Conservation (phyloP, 2,329 filamentous ascomycete genomes). For the Ophiocordyceps sinensis region DNA sequence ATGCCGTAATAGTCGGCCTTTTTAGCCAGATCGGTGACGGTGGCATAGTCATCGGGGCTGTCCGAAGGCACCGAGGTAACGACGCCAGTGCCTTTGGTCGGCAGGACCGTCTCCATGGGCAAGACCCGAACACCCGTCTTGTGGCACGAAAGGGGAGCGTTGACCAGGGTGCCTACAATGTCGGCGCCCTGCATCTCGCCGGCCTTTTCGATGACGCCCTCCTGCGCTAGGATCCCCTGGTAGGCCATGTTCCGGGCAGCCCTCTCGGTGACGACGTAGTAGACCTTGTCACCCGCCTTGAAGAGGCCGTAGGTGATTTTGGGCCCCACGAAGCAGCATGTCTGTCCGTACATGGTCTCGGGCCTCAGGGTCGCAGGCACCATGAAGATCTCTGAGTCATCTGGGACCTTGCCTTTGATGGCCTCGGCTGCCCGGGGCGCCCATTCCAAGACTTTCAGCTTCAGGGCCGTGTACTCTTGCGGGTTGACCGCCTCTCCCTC, state of each 20-base stretch:
- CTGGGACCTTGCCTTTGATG: conserved; percentile 64
- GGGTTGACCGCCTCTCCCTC: conserved; percentile 43
- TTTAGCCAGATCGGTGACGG: conserved; percentile 73
- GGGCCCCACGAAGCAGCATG: conserved; percentile 86
- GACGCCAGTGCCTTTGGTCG: conserved; percentile 90
- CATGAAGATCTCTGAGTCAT: conserved; percentile 69
- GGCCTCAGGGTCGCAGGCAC: conserved; percentile 84
- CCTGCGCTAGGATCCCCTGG: conserved; percentile 70
- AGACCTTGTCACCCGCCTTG: conserved; percentile 63
- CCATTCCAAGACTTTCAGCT: conserved; percentile 86
- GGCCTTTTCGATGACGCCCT: conserved; percentile 61
- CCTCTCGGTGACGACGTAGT: conserved; percentile 71
- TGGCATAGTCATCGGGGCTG: conserved; percentile 86
- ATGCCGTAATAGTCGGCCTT: conserved; percentile 96
- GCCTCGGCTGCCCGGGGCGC: conserved; percentile 56
- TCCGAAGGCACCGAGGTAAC: conserved; percentile 94
- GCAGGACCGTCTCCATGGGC: conserved; percentile 87
- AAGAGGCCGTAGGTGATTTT: conserved; percentile 82
- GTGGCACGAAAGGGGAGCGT: conserved; percentile 80
- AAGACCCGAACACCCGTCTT: conserved; percentile 73
- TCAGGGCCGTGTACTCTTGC: conserved; percentile 87
- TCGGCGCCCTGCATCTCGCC: conserved; percentile 64
- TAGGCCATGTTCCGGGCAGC: conserved; percentile 93
- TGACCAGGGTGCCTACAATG: conserved; percentile 74
- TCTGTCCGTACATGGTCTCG: conserved; percentile 98